Base-by-base conservation (phyloP, 345 rosid species). In the Kandelia obovata region DNA sequence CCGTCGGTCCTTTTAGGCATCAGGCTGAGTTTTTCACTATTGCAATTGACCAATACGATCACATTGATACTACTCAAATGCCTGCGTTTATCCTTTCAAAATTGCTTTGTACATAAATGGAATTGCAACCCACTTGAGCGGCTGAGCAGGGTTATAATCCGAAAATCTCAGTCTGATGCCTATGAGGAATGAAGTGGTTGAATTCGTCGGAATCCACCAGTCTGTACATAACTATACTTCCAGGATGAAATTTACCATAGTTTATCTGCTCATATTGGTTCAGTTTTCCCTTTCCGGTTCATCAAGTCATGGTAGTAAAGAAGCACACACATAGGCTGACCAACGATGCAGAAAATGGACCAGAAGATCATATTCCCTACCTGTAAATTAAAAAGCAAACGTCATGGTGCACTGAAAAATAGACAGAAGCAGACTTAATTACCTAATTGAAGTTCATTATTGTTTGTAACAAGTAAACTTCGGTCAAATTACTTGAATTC, bases 291-390 rank as follows among this genome's bases (percentile, higher is more conserved):
- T 59, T 81, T 87, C 49, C 96, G 89, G 73, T 96, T 96, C 97
- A 96, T 90, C 82, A 88, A 67, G 80, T 96, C 99, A 13, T 96
- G 99, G 71, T 96, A 96, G 69, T 92, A 96, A 37, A 96, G 81
- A 69, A 96, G 98, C 57, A 88, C 81, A 67, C 95, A 89, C 98
- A 91, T 96, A 0, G 99, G 99, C 75, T 96, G 99, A 39, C 99
- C 99, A 58, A 96, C 81, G 49, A 96, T 96, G 90, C 97, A 83
- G 83, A 96, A 96, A 39, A 80, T 62, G 79, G 86, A 86, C 99
- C 99, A 96, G 87, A 96, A 96, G 61, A 90, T 76, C 95, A 96
- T 90, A 68, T 92, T 96, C 6, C 99, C 99, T 75, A 88, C 98
- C 99, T 95, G 83, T 28, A 57, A 72, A 25, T 47, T 8, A 17